phyloP scores from a whole-genome alignment of 2,329 filamentous ascomycete species.

The Sporothrix phasma region DNA sequence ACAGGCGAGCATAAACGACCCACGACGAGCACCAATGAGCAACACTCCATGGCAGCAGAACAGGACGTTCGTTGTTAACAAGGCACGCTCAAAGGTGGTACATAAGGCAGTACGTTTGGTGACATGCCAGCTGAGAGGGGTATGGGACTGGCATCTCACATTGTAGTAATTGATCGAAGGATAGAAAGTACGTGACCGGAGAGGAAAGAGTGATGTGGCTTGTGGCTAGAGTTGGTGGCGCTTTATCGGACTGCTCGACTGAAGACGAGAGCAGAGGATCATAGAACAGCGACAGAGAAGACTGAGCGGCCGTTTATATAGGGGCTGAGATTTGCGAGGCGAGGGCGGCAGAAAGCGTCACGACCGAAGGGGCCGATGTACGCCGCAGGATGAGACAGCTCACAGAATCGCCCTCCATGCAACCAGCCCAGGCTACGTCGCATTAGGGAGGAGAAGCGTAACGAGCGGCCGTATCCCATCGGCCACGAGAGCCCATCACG shows the following conservation, averaged over 20 bases:
- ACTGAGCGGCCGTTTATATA: neutral
- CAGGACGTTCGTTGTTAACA: neutral
- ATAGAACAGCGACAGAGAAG: neutral
- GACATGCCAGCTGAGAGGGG: neutral
- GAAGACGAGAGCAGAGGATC: no score
- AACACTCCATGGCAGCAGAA: neutral
- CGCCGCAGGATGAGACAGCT: neutral
- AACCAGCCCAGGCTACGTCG: neutral
- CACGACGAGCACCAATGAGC: neutral
- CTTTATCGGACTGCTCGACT: no score
- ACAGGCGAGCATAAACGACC: constrained; percentile 8
- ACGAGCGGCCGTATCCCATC: neutral
- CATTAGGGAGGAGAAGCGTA: neutral
- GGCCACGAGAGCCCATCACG: neutral
- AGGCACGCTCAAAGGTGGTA: neutral
- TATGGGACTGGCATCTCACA: neutral
- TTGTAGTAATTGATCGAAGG: no score
- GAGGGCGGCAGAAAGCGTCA: neutral
- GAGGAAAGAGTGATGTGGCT: no score
- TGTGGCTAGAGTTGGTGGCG: no score
- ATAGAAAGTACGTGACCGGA: no score
- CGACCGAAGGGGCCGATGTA: neutral
- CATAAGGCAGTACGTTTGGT: neutral
- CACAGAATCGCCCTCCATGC: no score
- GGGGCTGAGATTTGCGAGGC: neutral